Evolutionary conservation across 208 protist genomes (phyloP).

Genomic region (Lotmaria passim): DNA sequence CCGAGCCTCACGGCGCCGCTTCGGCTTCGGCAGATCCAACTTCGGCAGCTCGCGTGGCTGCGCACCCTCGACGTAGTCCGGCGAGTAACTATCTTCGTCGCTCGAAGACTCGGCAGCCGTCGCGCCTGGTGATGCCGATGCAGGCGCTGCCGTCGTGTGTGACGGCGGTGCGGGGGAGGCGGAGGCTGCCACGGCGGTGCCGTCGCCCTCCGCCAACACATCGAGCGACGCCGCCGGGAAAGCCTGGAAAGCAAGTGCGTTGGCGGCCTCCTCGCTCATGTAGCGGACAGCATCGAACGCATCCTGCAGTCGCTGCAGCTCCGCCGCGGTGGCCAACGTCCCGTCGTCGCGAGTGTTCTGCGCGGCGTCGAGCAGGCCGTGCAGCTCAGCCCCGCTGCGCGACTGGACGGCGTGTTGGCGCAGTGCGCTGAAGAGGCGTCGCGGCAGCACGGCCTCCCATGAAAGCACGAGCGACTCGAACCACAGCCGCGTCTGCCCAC

Average conservation of each 20-base stretch:
- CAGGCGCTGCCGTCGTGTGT: not conserved
- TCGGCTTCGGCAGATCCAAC: conserved; percentile 36
- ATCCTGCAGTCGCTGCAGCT: conserved; percentile 63
- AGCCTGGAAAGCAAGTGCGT: conserved; percentile 2
- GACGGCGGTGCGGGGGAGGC: not conserved
- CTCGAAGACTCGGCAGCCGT: not conserved
- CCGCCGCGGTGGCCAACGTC: conserved; percentile 34
- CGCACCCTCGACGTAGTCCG: conserved; percentile 59
- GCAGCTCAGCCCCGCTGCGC: conserved; percentile 63
- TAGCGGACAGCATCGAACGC: conserved; percentile 68
- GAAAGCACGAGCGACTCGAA: conserved; percentile 72
- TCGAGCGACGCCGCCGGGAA: conserved; percentile 4
- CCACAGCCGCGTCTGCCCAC: conserved; percentile 40
- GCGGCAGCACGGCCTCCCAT: conserved; percentile 68
- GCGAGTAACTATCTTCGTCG: conserved; percentile 67
- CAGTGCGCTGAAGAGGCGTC: conserved; percentile 44
- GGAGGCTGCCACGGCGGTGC: not conserved
- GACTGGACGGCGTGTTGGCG: conserved; percentile 66
- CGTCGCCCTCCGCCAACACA: not conserved
- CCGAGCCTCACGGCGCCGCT: conserved; percentile 53
- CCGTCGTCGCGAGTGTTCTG: conserved; percentile 33
- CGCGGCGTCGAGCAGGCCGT: conserved; percentile 44
- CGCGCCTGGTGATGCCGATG: too few species aligned
- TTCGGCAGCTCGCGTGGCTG: conserved; percentile 59
- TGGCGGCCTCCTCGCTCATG: conserved; percentile 34